Evolutionary conservation across 2,329 filamentous ascomycete species (phyloP), one percentile per base, ranked within the genome.

Genomic region (Penicillium sp.): DNA sequence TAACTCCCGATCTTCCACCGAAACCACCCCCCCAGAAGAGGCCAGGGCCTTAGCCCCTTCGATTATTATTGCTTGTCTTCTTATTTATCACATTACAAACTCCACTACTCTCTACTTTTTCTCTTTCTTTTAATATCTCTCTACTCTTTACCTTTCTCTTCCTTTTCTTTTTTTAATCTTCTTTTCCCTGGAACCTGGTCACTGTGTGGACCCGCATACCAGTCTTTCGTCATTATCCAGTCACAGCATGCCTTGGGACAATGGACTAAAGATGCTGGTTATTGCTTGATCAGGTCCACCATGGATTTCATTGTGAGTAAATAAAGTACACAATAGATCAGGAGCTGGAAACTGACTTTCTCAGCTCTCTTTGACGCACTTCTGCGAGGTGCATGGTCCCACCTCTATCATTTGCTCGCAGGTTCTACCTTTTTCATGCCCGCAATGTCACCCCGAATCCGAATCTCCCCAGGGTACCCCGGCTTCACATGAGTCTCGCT

Each of bases 331-430:
- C 13, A 33, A 39, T 36, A 41, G 13, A 7, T 16, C n/a, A 8
- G 19, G 38, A 44, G 11, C 36, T 45, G 41, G 27, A 25, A 44
- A 44, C 55, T 60, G 34, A 59, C 55, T 44, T 49, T 39, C 36
- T 23, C 66, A 85, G 83, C 79, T 85, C 68, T 84, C 83, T 66
- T 78, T 85, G 62, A 84, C 83, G 62, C 83, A 85, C 74, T 85
- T 85, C 71, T 85, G 83, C 73, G 83, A 85, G 75, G 76, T 82
- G 71, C 82, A 85, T 78, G 83, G 83, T 70, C 83, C 83, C 19
- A 85, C 82, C 51, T 84, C 82, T 55, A 84, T 85, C 70, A 81
- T 85, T 62, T 85, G 83, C 72, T 85, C 83, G 57, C 82, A 85
- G 70, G 80, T 83, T 61, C 75, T 81, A 48, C 81, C 81, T 15